Base-by-base conservation (phyloP, 805 yeast genomes). In the Clavispora fructus region DNA sequence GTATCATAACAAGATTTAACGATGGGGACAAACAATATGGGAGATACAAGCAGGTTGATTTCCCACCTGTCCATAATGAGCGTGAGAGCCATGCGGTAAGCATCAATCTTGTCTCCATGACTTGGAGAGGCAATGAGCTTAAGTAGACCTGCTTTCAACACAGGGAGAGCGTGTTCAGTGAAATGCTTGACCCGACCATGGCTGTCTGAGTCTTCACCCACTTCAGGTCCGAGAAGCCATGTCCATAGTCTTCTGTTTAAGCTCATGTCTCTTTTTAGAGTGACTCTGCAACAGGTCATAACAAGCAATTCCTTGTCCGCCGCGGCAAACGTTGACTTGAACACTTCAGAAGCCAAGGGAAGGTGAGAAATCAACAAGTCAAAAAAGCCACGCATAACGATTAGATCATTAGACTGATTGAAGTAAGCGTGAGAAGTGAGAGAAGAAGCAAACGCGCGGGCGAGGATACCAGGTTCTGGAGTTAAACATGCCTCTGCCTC, bases 61-160 rank as follows among this genome's bases (percentile, higher is more conserved):
- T 94, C 99, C 98, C 98, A 94, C 50, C 89, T 79, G 59, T 94
- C 98, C 82, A 91, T 79, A 4, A 91, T 73, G 0, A 94, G 80
- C 4, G 70, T 58, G 14, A 83, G 67, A 1, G 88, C 75, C 6
- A 92, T 82, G 42, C 75, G 79, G 56, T 81, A 81, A 0, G 86
- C 82, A 19, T 72, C 76, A 1, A 79, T 66, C 27, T 68, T 68
- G 45, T 63, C 73, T 13, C 52, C 64, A 32, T 52, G 56, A 8
- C 17, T 14, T 3, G 13, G 17, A 7, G 51, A 43, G 7, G 56
- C 32, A 2, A 85, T 63, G 48, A 78, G 61, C 6, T 71, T 70
- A 32, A 78, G 61, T 11, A 94, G 61, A 0, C 90, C 89, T 3
- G 64, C 55, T 0, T 73, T 57, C 8, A 91, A 63, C 2, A 73